Percentiles rank a stretch among this genome's conserved stretches.
Conservation (phyloP, 371 early-diverging fungal species). For the Gilbertella persicaria region DNA sequence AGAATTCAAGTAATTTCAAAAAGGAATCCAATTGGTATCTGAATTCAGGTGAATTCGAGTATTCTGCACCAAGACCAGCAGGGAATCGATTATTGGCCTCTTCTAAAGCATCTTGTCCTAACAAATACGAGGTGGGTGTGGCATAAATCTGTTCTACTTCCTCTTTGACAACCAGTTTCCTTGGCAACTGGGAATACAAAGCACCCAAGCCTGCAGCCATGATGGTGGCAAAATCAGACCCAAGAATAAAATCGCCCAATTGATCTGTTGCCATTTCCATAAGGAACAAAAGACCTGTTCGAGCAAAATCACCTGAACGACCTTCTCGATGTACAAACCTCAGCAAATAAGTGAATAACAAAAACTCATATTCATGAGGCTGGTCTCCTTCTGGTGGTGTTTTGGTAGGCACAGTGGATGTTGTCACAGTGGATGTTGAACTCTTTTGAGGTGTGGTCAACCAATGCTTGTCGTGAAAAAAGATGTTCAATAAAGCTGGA, state of each 20-base stretch:
- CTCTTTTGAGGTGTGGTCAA: constrained; percentile 64
- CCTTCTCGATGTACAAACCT: constrained; percentile 89
- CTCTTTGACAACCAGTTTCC: constrained; percentile 66
- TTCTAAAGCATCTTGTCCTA: constrained; percentile 42
- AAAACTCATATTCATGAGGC: constrained; percentile 73
- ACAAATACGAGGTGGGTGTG: constrained; percentile 45
- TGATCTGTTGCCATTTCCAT: constrained; percentile 80
- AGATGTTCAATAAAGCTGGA: constrained; percentile 86
- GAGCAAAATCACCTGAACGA: constrained; percentile 84
- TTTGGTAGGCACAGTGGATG: constrained; percentile 4
- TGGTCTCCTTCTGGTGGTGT: constrained; percentile 13
- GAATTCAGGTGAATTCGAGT: constrained; percentile 67
- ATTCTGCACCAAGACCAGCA: constrained; percentile 39
- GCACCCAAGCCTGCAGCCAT: constrained; percentile 89
- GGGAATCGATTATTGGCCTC: neutral
- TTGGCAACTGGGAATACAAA: constrained; percentile 89
- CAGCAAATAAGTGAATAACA: constrained; percentile 84
- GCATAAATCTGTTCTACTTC: constrained; percentile 32
- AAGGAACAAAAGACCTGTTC: constrained; percentile 87
- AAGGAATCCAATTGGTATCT: constrained; percentile 77
- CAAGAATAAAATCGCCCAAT: constrained; percentile 78
- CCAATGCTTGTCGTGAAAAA: constrained; percentile 86
- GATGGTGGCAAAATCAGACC: constrained; percentile 81
- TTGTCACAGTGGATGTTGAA: no score
- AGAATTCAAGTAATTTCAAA: constrained; percentile 76